A percentile compares a stretch with the other conserved stretches of the same genome.
Conservation (phyloP, 805 yeast species). For the Wickerhamiella australiensis region DNA sequence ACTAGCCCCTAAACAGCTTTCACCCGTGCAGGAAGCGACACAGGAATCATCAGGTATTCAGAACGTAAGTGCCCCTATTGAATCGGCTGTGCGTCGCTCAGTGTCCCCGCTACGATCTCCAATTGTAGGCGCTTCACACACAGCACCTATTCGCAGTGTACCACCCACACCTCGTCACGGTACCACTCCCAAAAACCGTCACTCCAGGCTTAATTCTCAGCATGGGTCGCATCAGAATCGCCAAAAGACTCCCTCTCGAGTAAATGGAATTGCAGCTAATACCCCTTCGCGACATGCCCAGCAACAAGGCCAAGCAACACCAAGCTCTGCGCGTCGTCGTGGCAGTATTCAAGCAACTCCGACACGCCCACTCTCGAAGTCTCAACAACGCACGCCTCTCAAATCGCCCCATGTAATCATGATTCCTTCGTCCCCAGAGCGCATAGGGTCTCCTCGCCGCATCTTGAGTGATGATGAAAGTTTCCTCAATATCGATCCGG, state of each 20-base stretch:
- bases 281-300: not conserved
- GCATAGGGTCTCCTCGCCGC: not conserved
- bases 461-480: constrained; percentile 1
- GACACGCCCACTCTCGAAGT: not conserved
- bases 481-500: not conserved
- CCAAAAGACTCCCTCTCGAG: not conserved
- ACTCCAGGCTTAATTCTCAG: not conserved
- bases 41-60: not conserved
- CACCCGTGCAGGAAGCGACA: constrained; percentile 1
- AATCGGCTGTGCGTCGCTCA: not conserved
- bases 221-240: not conserved
- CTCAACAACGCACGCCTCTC: not conserved
- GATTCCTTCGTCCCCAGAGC: constrained; percentile 1
- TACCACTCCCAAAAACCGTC: not conserved
- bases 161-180: not conserved
- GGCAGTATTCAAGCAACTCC: not conserved
- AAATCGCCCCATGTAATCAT: not conserved
- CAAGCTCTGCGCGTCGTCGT: not conserved
- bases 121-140: not conserved
- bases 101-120: not conserved
- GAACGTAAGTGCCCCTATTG: not conserved
- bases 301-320: not conserved
- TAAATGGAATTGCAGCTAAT: not conserved
- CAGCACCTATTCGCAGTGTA: not conserved
- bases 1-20: not conserved